Evolutionary conservation across 2,329 filamentous ascomycete genomes (phyloP).

Genomic region (Trichoderma sp.): DNA sequence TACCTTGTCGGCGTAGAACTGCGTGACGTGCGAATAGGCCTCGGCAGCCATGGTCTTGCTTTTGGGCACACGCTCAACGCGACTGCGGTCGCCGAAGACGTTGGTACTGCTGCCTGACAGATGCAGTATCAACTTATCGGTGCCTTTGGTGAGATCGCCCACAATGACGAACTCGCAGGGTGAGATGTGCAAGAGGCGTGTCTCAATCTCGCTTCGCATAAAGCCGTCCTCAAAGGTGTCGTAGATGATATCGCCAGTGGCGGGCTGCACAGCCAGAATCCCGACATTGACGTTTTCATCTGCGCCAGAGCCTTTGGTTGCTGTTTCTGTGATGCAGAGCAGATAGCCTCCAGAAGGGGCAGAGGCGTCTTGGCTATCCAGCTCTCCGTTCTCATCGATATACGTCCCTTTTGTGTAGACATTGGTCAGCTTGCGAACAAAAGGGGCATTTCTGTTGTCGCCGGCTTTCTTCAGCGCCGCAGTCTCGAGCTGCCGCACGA

Average conservation of each 20-base stretch:
- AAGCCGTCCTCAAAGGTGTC: conserved; percentile 97
- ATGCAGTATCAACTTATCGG: conserved; percentile 89
- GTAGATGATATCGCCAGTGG: conserved; percentile 93
- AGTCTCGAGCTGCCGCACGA: conserved; percentile 92
- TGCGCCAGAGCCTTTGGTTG: conserved; percentile 75
- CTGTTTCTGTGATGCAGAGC: conserved; percentile 88
- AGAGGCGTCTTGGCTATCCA: conserved; percentile 59
- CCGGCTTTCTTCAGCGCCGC: conserved; percentile 94
- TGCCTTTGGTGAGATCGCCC: conserved; percentile 85
- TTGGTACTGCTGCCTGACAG: conserved; percentile 88
- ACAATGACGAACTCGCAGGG: conserved; percentile 95
- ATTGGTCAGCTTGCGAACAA: conserved; percentile 90
- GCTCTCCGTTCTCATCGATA: conserved; percentile 85
- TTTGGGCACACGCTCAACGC: conserved; percentile 78
- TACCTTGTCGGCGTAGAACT: conserved; percentile 88
- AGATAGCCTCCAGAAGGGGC: conserved; percentile 76
- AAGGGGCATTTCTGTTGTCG: conserved; percentile 91
- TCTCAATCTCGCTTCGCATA: conserved; percentile 96
- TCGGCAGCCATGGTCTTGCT: conserved; percentile 81
- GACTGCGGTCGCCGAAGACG: conserved; percentile 86
- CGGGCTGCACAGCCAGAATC: conserved; percentile 90
- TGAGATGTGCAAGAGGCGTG: conserved; percentile 89
- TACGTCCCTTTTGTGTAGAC: conserved; percentile 98
- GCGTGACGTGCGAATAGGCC: conserved; percentile 84
- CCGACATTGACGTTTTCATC: conserved; percentile 94